These are phyloP conservation scores for Coemansia aciculifera DNA, from an alignment of 192 early-diverging fungal genomes.

Conservation along the genomic window DNA sequence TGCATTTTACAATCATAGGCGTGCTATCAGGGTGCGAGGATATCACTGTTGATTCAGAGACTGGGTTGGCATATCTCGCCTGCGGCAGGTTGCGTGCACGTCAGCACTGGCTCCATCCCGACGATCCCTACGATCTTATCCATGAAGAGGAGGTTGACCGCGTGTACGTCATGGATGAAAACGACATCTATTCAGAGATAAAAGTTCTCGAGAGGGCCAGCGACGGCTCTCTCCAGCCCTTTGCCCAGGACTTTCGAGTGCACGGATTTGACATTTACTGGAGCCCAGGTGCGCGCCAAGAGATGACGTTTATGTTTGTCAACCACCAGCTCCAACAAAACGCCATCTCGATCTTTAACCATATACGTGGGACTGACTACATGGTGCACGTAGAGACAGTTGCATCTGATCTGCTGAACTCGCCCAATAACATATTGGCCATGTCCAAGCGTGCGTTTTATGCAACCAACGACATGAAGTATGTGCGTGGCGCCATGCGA, in stretches of 20 bases:
- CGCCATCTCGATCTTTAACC: slow-evolving; percentile 55
- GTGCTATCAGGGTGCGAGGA: slow-evolving; percentile 60
- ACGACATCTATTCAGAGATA: slow-evolving; percentile 27
- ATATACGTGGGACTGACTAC: slow-evolving; percentile 35
- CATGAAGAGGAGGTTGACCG: slow-evolving; percentile 38
- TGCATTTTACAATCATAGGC: slow-evolving; percentile 6
- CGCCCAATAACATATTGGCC: slow-evolving; percentile 61
- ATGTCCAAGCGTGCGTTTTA: slow-evolving; percentile 61
- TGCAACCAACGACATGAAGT: slow-evolving; percentile 60
- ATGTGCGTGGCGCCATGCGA: slow-evolving; percentile 25
- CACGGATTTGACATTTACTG: slow-evolving; percentile 60
- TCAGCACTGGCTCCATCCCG: slow-evolving; percentile 56
- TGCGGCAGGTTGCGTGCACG: slow-evolving; percentile 54
- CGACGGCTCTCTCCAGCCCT: slow-evolving; percentile 32
- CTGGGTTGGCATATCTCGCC: slow-evolving; percentile 59
- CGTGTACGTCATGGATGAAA: slow-evolving; percentile 58
- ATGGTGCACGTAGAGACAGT: slow-evolving; percentile 60
- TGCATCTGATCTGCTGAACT: slow-evolving; percentile 51
- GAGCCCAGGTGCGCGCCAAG: slow-evolving; percentile 41
- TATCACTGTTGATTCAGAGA: slow-evolving; percentile 57
- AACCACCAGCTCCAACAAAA: slow-evolving; percentile 57
- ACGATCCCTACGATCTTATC: slow-evolving; percentile 34
- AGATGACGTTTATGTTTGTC: slow-evolving; percentile 58
- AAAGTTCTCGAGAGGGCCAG: slow-evolving; percentile 15
- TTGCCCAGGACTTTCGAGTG: slow-evolving; percentile 48